Percentiles rank a stretch among this genome's conserved stretches.
phyloP scores from a whole-genome alignment of 2,329 filamentous ascomycete genomes.

The Domatiomyces globalis region DNA sequence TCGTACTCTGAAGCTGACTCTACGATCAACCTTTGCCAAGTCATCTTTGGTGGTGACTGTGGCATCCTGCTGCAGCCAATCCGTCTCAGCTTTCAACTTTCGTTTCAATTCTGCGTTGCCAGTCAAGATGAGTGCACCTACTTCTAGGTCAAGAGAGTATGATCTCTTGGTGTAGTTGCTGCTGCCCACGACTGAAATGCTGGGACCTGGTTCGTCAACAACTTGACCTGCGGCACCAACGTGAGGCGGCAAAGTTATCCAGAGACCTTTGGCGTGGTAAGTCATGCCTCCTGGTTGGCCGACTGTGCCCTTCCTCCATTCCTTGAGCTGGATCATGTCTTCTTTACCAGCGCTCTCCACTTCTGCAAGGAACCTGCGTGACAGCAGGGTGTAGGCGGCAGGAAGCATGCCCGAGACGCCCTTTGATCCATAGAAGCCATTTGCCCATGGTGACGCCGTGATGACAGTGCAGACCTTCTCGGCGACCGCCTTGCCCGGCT shows the following conservation, averaged over 20 bases:
- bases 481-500: conserved; percentile 13
- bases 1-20: conserved; percentile 71
- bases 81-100: conserved; percentile 63
- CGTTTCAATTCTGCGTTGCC: conserved; percentile 55
- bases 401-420: conserved; percentile 85
- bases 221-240: conserved; percentile 4
- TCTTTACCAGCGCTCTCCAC: conserved; percentile 40
- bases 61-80: conserved; percentile 65
- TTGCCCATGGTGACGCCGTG: conserved; percentile 82
- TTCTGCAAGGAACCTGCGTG: conserved; percentile 61
- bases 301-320: conserved; percentile 76
- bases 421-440: conserved; percentile 82
- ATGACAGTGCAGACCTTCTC: conserved; percentile 60
- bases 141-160: conserved; percentile 84
- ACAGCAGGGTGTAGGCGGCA: conserved; percentile 79
- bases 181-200: conserved; percentile 72
- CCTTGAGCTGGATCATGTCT: conserved; percentile 56
- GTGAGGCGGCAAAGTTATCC: conserved; percentile 13
- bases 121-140: conserved; percentile 75
- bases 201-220: conserved; percentile 46
- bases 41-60: conserved; percentile 57
- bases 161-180: conserved; percentile 93
- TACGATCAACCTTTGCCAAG: conserved; percentile 64
- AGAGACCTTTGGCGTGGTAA: conserved; percentile 79
- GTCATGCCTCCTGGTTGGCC: conserved; percentile 80